Conservation (phyloP, 164 flowering plant species). For the Chimonanthus praecox region DNA sequence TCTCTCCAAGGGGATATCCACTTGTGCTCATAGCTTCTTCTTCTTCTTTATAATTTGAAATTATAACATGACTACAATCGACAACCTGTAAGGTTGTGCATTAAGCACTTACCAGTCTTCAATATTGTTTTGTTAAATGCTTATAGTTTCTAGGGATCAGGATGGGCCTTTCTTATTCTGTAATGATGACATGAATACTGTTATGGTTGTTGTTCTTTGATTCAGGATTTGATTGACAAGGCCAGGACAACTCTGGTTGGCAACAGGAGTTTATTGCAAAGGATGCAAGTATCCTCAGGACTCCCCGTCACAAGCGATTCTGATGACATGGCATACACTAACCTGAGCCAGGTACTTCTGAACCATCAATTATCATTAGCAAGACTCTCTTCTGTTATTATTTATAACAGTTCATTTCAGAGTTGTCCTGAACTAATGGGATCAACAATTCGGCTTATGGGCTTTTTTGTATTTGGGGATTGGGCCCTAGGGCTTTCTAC, state of each 20-base stretch:
- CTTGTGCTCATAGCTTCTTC: no score
- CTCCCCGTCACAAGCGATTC: conserved; percentile 36
- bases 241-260: conserved; percentile 63
- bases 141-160: neutral
- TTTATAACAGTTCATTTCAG: no score
- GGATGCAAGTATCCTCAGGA: conserved; percentile 59
- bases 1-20: no score
- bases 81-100: neutral
- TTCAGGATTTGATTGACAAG: conserved; percentile 79
- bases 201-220: neutral
- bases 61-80: no score
- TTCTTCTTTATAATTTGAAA: no score
- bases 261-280: conserved; percentile 61
- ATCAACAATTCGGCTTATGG: no score
- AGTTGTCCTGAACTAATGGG: neutral
- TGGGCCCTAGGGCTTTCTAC: no score
- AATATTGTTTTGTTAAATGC: neutral
- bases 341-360: conserved; percentile 64
- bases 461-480: no score
- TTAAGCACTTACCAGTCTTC: neutral
- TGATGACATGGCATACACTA: conserved; percentile 56
- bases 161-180: neutral
- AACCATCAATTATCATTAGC: neutral
- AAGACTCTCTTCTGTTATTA: neutral
- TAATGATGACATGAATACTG: neutral